These are phyloP conservation scores for Daldinia grandis DNA, from an alignment of 495 filamentous ascomycete genomes.

Conservation along the genomic window DNA sequence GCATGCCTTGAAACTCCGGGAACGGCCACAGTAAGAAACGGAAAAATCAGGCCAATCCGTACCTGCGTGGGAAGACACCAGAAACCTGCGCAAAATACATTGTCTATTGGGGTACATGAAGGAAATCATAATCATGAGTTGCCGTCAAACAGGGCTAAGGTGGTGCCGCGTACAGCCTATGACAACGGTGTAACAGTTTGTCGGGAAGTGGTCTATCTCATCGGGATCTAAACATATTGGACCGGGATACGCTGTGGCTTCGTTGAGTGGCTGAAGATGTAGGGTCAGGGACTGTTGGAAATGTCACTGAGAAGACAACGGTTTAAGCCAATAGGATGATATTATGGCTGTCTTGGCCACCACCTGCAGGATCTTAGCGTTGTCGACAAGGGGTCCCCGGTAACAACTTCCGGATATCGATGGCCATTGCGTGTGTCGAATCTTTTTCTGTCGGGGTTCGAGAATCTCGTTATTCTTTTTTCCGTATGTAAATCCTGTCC, in stretches of 20 bases:
- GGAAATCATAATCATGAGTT: constrained; percentile 37
- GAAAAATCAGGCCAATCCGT: constrained; percentile 15
- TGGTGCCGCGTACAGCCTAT: constrained; percentile 36
- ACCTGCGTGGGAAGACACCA: constrained; percentile 8
- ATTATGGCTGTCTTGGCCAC: constrained; percentile 26
- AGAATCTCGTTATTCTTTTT: constrained; percentile 31
- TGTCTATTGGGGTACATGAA: constrained; percentile 37
- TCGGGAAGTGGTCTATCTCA: constrained; percentile 40
- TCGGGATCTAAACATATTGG: constrained; percentile 42
- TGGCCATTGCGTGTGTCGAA: constrained; percentile 36
- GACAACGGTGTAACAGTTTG: constrained; percentile 37
- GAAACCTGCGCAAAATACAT: constrained; percentile 18
- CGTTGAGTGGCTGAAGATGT: constrained; percentile 34
- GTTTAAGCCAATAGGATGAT: constrained; percentile 34
- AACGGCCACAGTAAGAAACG: constrained; percentile 17
- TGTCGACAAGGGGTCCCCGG: constrained; percentile 31
- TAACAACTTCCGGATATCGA: constrained; percentile 36
- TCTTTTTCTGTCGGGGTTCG: constrained; percentile 27
- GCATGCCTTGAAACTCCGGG: constrained; percentile 33
- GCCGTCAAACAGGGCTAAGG: constrained; percentile 27
- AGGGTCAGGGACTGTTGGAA: constrained; percentile 14
- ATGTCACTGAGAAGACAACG: constrained; percentile 23
- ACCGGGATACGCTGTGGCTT: constrained; percentile 40
- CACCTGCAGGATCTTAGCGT: constrained; percentile 39
- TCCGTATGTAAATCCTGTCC: constrained; percentile 26